These are phyloP conservation scores for Cryphonectria japonica DNA, from an alignment of 2,329 filamentous ascomycete genomes.

Conservation along the genomic window DNA sequence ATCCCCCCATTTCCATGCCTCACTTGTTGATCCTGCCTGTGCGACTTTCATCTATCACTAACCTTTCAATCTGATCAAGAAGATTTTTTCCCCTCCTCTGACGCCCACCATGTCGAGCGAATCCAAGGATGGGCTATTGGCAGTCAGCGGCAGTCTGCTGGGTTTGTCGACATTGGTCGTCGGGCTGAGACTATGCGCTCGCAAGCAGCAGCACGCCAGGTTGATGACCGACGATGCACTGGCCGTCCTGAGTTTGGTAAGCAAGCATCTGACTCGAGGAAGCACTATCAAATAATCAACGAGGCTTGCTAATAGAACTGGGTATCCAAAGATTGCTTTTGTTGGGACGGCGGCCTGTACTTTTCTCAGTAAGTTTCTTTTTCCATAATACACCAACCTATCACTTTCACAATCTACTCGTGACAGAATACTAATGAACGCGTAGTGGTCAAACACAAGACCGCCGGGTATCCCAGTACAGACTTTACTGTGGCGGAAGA, in stretches of 20 bases:
- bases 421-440: background rate
- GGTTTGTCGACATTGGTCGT: conserved; percentile 29
- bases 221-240: conserved; percentile 31
- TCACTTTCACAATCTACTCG: background rate
- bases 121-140: conserved; percentile 26
- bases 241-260: conserved; percentile 27
- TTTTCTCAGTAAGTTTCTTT: conserved; percentile 22
- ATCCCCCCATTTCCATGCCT: background rate
- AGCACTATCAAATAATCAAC: conserved; percentile 3
- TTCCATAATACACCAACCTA: background rate
- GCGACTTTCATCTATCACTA: background rate
- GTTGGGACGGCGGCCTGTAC: conserved; percentile 3
- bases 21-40: background rate
- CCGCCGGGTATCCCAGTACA: conserved; percentile 20
- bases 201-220: conserved; percentile 23
- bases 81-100: background rate
- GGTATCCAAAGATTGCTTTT: background rate
- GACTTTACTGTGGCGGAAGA: background rate
- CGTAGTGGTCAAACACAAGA: conserved; percentile 24
- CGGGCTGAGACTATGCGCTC: conserved; percentile 28
- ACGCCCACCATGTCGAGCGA: conserved; percentile 24
- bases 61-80: background rate
- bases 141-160: conserved; percentile 15
- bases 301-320: background rate
- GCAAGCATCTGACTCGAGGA: background rate